A percentile compares a stretch with the other conserved stretches of the same genome.
These are phyloP conservation scores for Phaeomoniella chlamydospora DNA, from an alignment of 2,329 filamentous ascomycete species.

Conservation along the genomic window DNA sequence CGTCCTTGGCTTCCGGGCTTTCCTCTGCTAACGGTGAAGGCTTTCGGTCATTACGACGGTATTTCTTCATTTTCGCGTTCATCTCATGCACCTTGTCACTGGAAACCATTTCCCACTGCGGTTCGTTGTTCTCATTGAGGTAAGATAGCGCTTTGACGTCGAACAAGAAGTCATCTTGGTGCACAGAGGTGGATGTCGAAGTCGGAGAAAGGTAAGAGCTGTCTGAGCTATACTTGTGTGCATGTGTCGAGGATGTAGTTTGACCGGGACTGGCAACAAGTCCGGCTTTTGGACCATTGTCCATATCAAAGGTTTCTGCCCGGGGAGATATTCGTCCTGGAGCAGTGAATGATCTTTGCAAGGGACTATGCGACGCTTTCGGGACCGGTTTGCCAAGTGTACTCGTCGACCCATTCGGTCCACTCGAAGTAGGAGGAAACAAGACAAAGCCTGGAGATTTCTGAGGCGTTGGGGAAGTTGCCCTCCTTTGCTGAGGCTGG, in stretches of 20 bases:
- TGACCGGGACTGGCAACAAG: slow-evolving; percentile 1
- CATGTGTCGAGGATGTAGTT: not conserved
- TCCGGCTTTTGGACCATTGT: not conserved
- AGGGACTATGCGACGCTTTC: slow-evolving; percentile 14
- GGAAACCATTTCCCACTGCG: slow-evolving; percentile 1
- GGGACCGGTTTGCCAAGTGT: slow-evolving; percentile 12
- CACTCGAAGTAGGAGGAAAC: slow-evolving; percentile 18
- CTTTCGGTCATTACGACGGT: not conserved
- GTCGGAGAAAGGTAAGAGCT: slow-evolving; percentile 1
- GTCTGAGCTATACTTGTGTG: slow-evolving; percentile 1
- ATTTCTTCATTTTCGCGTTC: not conserved
- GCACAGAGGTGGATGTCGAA: not conserved
- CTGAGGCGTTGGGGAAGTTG: slow-evolving; percentile 20
- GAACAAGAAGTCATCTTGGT: slow-evolving; percentile 1
- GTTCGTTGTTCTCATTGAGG: not conserved
- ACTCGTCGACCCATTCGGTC: too few relatives aligned
- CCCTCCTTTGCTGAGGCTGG: slow-evolving; percentile 14
- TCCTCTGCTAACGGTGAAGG: not conserved
- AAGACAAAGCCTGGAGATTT: slow-evolving; percentile 22
- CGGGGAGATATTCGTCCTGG: slow-evolving; percentile 1
- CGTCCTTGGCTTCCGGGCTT: not conserved
- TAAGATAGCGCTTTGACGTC: slow-evolving; percentile 1
- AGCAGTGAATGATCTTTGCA: slow-evolving; percentile 4
- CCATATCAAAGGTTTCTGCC: slow-evolving; percentile 1
- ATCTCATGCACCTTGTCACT: slow-evolving; percentile 1